Base-by-base conservation (phyloP, 2,329 filamentous ascomycete genomes). In the Elsinoe arachidis region DNA sequence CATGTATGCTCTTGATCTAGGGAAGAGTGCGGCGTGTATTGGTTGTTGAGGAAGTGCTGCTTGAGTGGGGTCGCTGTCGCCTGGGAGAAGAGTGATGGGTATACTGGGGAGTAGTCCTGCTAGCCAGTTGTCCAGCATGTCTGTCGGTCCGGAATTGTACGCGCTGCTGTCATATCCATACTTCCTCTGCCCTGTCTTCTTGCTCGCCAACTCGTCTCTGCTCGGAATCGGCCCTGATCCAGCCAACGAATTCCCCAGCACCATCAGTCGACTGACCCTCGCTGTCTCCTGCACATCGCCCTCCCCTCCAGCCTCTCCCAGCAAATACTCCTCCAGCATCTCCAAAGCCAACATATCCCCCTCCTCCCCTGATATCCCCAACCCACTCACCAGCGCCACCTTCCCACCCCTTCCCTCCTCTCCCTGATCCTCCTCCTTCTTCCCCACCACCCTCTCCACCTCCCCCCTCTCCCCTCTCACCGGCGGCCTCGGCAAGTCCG, bases 11-110 rank as follows among this genome's bases (percentile, higher is more conserved):
- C 90, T 80, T 15, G 89, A 78, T 7, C 80, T 78, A 0, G 90
- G 87, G 65, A 99, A 93, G 82, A 99, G 90, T 60, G 93, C 92
- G 3, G 88, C 78, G 71, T 99, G 93, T 52, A 99, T 87, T 1
- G 89, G 87, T 70, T 97, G 93, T 68, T 99, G 93, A 0, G 93
- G 93, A 26, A 96, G 82, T 61, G 88, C 87, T 55, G 88, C 83
- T 67, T 95, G 96, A 52, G 93, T 90, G 0, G 93, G 91, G 70
- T 99, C 95, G 33, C 81, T 79, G 14, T 80, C 81, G 14, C 93
- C 93, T 0, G 95, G 90, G 61, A 99, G 80, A 15, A 99, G 76
- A 0, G 93, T 99, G 56, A 99, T 78, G 2, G 93, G 91, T 23
- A 99, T 82, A 14, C 86, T 87, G 1, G 91, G 90, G 2, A 99